phyloP scores from a whole-genome alignment of 1,284 basidiomycete genomes.

The Cronartium quercuum region DNA sequence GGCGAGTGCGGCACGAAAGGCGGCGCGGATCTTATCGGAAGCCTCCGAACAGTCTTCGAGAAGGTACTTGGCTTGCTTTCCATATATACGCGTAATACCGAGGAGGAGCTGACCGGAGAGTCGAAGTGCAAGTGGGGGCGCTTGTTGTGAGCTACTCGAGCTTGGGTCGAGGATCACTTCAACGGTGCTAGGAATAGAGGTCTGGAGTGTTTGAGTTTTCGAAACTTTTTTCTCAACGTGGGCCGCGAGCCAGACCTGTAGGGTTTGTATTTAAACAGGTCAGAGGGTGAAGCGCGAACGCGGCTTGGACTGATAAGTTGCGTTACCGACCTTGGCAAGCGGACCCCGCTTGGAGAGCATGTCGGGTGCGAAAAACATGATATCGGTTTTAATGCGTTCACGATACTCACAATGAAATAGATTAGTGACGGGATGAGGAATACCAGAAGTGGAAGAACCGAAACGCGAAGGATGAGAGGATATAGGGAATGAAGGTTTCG shows the following conservation, averaged over 20 bases:
- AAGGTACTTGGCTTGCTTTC: slow-evolving; percentile 31
- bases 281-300: neutral
- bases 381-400: neutral
- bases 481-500: no score
- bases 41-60: slow-evolving; percentile 31
- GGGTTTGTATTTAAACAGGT: neutral
- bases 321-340: slow-evolving; percentile 11
- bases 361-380: slow-evolving; percentile 27
- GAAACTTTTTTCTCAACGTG: slow-evolving; percentile 29
- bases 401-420: no score
- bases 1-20: slow-evolving; percentile 9
- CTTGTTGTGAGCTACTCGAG: slow-evolving; percentile 2
- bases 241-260: slow-evolving; percentile 31
- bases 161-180: slow-evolving; percentile 22
- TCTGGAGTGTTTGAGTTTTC: slow-evolving; percentile 25
- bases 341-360: slow-evolving; percentile 36
- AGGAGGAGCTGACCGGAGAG: slow-evolving; percentile 28
- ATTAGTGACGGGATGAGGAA: no score
- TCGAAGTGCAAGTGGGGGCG: slow-evolving; percentile 25
- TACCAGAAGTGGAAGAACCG: neutral
- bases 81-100: slow-evolving; percentile 26
- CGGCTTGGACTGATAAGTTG: neutral
- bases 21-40: slow-evolving; percentile 14
- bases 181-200: slow-evolving; percentile 31
- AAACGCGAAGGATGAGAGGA: no score